Base-by-base conservation (phyloP, 352 stramenopile species). In the Saprolegnia parasitica region DNA sequence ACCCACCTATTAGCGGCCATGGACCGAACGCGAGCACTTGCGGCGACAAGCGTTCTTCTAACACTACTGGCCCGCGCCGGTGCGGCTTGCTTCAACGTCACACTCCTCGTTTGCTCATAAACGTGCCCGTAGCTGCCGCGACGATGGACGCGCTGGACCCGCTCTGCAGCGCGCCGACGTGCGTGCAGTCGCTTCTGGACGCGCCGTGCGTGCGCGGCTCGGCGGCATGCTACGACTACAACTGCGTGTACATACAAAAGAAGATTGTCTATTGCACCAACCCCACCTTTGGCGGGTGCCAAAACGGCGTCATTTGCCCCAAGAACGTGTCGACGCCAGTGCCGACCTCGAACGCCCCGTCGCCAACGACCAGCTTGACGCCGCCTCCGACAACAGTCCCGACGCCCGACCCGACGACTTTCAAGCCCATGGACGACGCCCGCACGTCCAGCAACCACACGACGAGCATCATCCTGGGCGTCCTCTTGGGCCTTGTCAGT, bases 231-330 rank as follows among this genome's bases (percentile, higher is more conserved):
- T 60, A 60, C 35, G 35, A 60, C 35, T 60, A 60, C 35, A 60
- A 60, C 35, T 60, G 52, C 35, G 3, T 60, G 4, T 60, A 60
- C 35, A 18, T 60, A 8, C 52, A 60, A 60, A 35, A 60, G 24
- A 40, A 40, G 24, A 60, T 60, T 24, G 52, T 60, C 13, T 24
- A 60, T 24, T 60, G 58, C 46, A 66, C 58, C 8, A 66, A 52
- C 46, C 58, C 58, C 1, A 66, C 58, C 4, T 66, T 39, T 66
- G 46, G 32, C 26, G 58, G 58, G 18, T 66, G 58, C 24, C 26
- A 42, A 52, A 54, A 52, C 23, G 58, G 26, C 1, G 24, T 52
- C 8, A 50, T 66, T 52, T 66, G 58, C 46, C 26, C 32, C 15
- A 52, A 52, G 13, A 32, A 42, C 58, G n/a, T 52, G 29, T 39